Percentiles rank a stretch among this genome's conserved stretches.
These are phyloP conservation scores for Sarocladium brachiariae DNA, from an alignment of 2,329 filamentous ascomycete species.

Conservation along the genomic window DNA sequence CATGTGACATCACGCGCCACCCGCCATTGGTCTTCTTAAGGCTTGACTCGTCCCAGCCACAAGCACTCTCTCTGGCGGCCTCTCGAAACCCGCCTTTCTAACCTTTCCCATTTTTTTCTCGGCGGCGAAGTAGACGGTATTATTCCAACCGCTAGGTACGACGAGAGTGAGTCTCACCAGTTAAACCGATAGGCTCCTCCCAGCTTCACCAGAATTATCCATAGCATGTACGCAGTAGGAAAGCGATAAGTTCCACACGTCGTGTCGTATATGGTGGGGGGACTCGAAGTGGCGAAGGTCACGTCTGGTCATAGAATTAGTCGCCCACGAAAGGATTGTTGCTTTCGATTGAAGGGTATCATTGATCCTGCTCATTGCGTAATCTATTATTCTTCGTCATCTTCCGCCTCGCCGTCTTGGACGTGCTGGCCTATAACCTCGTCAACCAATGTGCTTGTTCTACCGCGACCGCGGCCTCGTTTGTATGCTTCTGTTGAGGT, in stretches of 20 bases:
- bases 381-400: constrained; percentile 14
- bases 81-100: neutral
- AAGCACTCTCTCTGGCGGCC: neutral
- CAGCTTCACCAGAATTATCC: too few relatives aligned
- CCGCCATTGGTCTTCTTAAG: neutral
- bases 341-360: constrained; percentile 10
- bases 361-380: neutral
- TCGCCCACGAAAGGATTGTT: too few relatives aligned
- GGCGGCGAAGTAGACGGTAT: too few relatives aligned
- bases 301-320: too few relatives aligned
- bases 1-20: constrained; percentile 9
- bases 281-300: too few relatives aligned
- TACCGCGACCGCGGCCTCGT: constrained; percentile 27
- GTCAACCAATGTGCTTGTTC: constrained; percentile 26
- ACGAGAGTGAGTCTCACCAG: too few relatives aligned
- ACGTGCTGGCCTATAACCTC: constrained; percentile 25
- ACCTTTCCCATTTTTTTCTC: too few relatives aligned
- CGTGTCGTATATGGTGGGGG: neutral
- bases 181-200: too few relatives aligned
- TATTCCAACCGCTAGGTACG: too few relatives aligned
- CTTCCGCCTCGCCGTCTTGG: constrained; percentile 21
- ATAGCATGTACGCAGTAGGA: too few relatives aligned
- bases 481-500: constrained; percentile 46
- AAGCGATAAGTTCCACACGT: too few relatives aligned
- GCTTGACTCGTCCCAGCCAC: neutral